These are phyloP conservation scores for Corchorus olitorius DNA, from an alignment of 345 rosid genomes.

Conservation along the genomic window DNA sequence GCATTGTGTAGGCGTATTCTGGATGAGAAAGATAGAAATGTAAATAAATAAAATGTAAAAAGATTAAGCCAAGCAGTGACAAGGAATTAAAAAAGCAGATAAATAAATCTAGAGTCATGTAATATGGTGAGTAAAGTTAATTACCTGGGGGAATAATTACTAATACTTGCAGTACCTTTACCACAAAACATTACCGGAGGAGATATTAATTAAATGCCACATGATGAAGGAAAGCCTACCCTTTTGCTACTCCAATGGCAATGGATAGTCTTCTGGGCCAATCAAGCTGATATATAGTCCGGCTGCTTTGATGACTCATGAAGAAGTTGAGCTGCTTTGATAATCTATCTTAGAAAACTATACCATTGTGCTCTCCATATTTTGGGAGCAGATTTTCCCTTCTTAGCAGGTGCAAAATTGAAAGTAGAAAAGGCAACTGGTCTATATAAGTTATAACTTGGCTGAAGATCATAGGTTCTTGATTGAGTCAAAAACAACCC, in stretches of 20 bases:
- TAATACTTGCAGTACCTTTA: slow-evolving; percentile 83
- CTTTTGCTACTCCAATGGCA: slow-evolving; percentile 91
- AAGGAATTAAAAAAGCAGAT: background rate
- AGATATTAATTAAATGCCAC: slow-evolving; percentile 85
- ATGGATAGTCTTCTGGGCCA: slow-evolving; percentile 88
- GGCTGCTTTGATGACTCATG: slow-evolving; percentile 69
- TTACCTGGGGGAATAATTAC: slow-evolving; percentile 94
- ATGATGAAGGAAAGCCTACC: slow-evolving; percentile 88
- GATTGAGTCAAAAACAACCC: too few species aligned
- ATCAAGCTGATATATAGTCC: slow-evolving; percentile 69
- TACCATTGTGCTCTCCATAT: too few species aligned
- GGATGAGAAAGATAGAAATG: slow-evolving; percentile 24
- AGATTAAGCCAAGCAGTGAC: background rate
- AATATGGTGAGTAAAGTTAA: background rate
- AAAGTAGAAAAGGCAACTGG: too few species aligned
- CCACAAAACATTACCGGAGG: slow-evolving; percentile 81
- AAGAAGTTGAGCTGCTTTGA: slow-evolving; percentile 74
- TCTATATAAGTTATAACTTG: too few species aligned
- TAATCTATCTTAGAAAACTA: too few species aligned
- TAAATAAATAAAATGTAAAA: background rate
- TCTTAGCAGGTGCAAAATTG: too few species aligned
- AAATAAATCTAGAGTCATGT: background rate
- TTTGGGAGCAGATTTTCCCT: too few species aligned
- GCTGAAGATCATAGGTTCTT: too few species aligned
- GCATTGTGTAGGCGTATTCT: slow-evolving; percentile 95